Base-by-base conservation (phyloP, 441 rosid species). In the Mallotus japonicus region DNA sequence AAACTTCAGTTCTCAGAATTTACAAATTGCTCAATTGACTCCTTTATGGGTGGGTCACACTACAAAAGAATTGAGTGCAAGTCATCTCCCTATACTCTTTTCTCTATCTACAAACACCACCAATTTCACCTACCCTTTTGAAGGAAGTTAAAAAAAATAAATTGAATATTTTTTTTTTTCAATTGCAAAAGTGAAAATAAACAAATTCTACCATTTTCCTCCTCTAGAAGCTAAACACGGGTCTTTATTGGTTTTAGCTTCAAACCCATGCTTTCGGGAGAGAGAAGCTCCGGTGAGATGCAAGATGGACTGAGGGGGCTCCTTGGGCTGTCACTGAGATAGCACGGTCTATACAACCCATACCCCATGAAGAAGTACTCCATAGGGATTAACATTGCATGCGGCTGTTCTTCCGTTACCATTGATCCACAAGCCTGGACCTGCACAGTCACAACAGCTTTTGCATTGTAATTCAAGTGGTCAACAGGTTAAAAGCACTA, bases 221-320 rank as follows among this genome's bases (percentile, higher is more conserved):
- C 11, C n/a, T 7, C 51, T 54, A 42, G 84, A 51, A 75, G 79
- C 5, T 88, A 60, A 69, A 82, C 76, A 5, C 93, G 86, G 34
- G 98, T 93, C 81, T 87, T 91, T 19, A 93, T 93, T 7, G 98
- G 98, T 75, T 93, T 91, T n/a, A 93, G 82, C 86, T 93, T 91
- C 79, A 93, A 80, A 3, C 98, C 98, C 98, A 93, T 90, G 91
- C 93, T 92, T 84, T 93, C 98, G 5, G 97, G 97, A 11, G 98
- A 93, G 24, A 93, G 96, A 73, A 93, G 97, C 84, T 93, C 97
- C 0, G 95, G 96, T 0, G 97, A 88, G 82, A 93, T 90, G 81
- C 91, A 82, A 9, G 86, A 85, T 0, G 95, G 93, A 71, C 93
- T 93, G 72, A 93, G 80, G 1, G 98, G 98, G 69, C 96, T 90